Evolutionary conservation across 805 yeast species (phyloP).

Genomic region (Kluyveromyces wickerhamii): DNA sequence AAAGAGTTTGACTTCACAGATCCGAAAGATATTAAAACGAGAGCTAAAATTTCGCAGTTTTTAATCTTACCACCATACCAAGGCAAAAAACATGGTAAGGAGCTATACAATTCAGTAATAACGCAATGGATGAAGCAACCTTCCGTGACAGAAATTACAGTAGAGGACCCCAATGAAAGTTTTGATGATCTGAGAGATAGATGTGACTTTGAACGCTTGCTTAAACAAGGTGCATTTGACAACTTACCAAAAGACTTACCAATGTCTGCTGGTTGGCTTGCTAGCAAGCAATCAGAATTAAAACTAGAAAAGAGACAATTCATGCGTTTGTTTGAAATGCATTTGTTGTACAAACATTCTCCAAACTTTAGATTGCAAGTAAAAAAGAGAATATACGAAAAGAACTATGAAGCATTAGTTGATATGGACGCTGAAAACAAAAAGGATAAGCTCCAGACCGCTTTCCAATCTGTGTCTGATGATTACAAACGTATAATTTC

Average conservation of each 20-base stretch:
- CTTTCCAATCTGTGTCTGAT: slow-evolving; percentile 58
- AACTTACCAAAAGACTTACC: slow-evolving; percentile 26
- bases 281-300: slow-evolving; percentile 30
- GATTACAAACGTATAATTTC: slow-evolving; percentile 59
- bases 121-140: slow-evolving; percentile 47
- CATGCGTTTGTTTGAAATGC: slow-evolving; percentile 70
- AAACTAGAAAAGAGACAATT: slow-evolving; percentile 77
- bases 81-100: slow-evolving; percentile 60
- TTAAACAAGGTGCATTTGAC: slow-evolving; percentile 27
- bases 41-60: slow-evolving; percentile 84
- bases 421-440: slow-evolving; percentile 58
- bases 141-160: slow-evolving; percentile 61
- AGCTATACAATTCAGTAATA: slow-evolving; percentile 50
- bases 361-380: slow-evolving; percentile 44
- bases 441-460: slow-evolving; percentile 65
- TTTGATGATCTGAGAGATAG: slow-evolving; percentile 89
- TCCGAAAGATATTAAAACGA: slow-evolving; percentile 25
- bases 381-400: slow-evolving; percentile 65
- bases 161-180: slow-evolving; percentile 90
- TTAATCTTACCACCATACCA: slow-evolving; percentile 81
- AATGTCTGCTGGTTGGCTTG: slow-evolving; percentile 33
- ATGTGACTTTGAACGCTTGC: slow-evolving; percentile 54
- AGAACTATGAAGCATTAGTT: slow-evolving; percentile 70
- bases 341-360: slow-evolving; percentile 37
- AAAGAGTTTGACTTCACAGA: slow-evolving; percentile 39